Conservation (phyloP, 306 rosid genomes). For the Adenanthera pavonina region DNA sequence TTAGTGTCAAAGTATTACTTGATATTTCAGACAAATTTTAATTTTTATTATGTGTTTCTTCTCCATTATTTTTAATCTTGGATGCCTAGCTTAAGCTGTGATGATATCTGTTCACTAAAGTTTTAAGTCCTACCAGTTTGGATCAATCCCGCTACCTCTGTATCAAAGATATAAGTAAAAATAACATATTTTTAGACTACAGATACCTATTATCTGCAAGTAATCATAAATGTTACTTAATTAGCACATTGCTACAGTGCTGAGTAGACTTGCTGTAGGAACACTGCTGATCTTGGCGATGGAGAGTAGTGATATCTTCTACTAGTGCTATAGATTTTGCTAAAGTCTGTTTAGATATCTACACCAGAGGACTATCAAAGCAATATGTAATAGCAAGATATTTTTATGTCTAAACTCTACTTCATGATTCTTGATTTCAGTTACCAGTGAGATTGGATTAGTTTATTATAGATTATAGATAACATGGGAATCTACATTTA, state of each 20-base stretch:
- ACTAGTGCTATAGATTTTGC: slow-evolving; percentile 1
- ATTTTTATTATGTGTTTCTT: not conserved
- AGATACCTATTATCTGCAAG: not conserved
- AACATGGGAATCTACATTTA: not conserved
- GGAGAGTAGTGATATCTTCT: slow-evolving; percentile 2
- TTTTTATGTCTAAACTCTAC: not conserved
- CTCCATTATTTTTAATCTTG: not conserved
- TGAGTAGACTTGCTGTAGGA: not conserved
- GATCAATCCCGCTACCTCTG: not conserved
- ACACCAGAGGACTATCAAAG: not conserved
- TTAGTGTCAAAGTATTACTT: slow-evolving; percentile 17
- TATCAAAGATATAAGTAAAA: not conserved
- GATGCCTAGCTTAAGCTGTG: not conserved
- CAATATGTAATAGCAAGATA: not conserved
- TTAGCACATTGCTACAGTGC: not conserved
- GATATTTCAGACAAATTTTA: slow-evolving; percentile 23
- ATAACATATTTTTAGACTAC: not conserved
- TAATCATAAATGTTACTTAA: slow-evolving; percentile 15
- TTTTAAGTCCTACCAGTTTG: slow-evolving; percentile 5
- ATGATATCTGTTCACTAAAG: not conserved
- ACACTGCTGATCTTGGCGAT: not conserved
- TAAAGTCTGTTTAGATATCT: not conserved
- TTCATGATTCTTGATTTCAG: not conserved
- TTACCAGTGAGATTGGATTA: not conserved
- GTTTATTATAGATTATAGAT: not conserved